Percentiles rank a stretch among this genome's conserved stretches.
phyloP scores from a whole-genome alignment of 331 rosid genomes.

The Stylosanthes scabra region DNA sequence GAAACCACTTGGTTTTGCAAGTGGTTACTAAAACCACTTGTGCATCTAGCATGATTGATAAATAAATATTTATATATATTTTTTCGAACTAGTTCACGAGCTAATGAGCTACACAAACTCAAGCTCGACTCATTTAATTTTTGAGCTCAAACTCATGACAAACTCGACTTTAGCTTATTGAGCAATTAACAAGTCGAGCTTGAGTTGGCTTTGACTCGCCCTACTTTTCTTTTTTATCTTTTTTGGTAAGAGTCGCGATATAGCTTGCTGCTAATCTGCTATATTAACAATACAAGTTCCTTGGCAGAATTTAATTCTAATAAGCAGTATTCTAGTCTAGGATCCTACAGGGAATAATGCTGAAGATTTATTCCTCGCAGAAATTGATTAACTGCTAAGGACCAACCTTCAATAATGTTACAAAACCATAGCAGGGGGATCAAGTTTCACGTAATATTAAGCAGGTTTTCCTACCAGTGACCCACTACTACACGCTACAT shows the following conservation, averaged over 20 bases:
- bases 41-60: no score
- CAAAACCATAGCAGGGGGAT: background rate
- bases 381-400: conserved; percentile 1
- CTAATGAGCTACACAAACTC: no score
- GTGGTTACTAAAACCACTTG: no score
- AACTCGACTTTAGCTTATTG: no score
- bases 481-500: conserved; percentile 16
- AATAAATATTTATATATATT: no score
- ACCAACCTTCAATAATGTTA: background rate
- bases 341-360: background rate
- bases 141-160: no score
- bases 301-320: background rate
- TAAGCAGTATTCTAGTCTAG: background rate
- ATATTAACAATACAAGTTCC: background rate
- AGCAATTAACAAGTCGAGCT: no score
- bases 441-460: background rate
- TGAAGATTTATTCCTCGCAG: background rate
- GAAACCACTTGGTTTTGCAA: no score
- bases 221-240: no score
- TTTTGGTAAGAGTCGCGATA: background rate
- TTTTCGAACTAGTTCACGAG: no score
- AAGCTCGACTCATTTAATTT: no score
- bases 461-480: conserved; percentile 10
- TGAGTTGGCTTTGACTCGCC: no score
- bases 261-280: conserved; percentile 3